Conservation (phyloP, 2,329 filamentous ascomycete genomes). For the Penicillium griseofulvum region DNA sequence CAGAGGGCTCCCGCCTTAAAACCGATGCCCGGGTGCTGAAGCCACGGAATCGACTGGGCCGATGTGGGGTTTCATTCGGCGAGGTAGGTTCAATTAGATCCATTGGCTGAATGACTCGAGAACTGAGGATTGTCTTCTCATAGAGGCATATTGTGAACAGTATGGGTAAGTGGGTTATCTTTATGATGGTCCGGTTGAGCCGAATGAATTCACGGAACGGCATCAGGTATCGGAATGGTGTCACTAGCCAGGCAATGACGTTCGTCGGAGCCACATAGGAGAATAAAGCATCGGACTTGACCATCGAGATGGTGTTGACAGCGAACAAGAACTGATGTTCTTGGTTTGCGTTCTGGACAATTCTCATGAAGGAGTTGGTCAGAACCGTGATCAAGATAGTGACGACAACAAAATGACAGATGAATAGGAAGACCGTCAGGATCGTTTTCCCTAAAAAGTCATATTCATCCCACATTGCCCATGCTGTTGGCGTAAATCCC, state of each 20-base stretch:
- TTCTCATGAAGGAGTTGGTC: constrained; percentile 93
- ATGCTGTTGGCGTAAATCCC: constrained; percentile 93
- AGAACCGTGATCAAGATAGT: constrained; percentile 95
- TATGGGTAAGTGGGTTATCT: constrained; percentile 83
- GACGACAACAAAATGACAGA: constrained; percentile 91
- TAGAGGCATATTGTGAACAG: constrained; percentile 84
- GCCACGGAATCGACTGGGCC: constrained; percentile 56
- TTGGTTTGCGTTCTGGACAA: constrained; percentile 88
- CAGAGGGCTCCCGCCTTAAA: constrained; percentile 77
- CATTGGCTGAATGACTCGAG: constrained; percentile 74
- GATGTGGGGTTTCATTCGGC: constrained; percentile 49
- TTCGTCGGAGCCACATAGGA: constrained; percentile 91
- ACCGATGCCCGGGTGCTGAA: constrained; percentile 66
- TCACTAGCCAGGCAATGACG: constrained; percentile 84
- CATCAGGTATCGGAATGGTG: constrained; percentile 76
- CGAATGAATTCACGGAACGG: constrained; percentile 78
- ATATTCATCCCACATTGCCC: constrained; percentile 82
- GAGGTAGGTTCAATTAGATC: constrained; percentile 76
- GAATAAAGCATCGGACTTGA: constrained; percentile 95
- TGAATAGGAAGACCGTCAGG: constrained; percentile 80
- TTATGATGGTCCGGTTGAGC: constrained; percentile 87
- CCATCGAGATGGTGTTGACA: constrained; percentile 96
- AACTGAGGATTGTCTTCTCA: constrained; percentile 74
- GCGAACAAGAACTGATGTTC: constrained; percentile 92
- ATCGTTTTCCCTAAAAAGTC: constrained; percentile 74